Evolutionary conservation across 768 basidiomycete species (phyloP).

Genomic region (Pisolithus marmoratus): DNA sequence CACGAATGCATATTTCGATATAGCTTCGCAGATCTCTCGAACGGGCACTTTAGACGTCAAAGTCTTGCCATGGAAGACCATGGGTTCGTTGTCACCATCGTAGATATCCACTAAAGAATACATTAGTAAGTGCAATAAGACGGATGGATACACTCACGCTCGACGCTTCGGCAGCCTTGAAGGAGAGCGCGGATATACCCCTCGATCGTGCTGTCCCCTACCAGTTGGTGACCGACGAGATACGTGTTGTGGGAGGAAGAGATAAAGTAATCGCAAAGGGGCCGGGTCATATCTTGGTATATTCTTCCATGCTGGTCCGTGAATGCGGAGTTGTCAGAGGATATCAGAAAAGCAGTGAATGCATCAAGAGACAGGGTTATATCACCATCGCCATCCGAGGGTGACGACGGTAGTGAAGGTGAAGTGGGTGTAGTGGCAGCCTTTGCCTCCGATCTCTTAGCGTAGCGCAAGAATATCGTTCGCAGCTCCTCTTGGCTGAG

Average conservation of each 20-base stretch:
- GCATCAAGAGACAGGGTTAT: slow-evolving; percentile 46
- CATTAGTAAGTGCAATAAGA: background rate
- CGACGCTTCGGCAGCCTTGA: slow-evolving; percentile 89
- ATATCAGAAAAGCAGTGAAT: slow-evolving; percentile 77
- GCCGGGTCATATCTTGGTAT: slow-evolving; percentile 83
- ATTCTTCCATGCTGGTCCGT: slow-evolving; percentile 46
- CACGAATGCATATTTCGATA: slow-evolving; percentile 85
- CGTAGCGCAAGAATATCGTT: slow-evolving; percentile 33
- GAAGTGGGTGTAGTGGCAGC: background rate
- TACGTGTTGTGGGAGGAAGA: slow-evolving; percentile 93
- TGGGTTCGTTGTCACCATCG: slow-evolving; percentile 79
- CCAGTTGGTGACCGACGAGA: slow-evolving; percentile 78
- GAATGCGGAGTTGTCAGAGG: slow-evolving; percentile 66
- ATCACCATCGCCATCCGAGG: slow-evolving; percentile 1
- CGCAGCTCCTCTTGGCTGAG: slow-evolving; percentile 30
- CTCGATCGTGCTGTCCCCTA: slow-evolving; percentile 87
- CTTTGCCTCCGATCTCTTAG: slow-evolving; percentile 7
- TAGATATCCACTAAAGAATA: slow-evolving; percentile 80
- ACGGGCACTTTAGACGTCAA: slow-evolving; percentile 79
- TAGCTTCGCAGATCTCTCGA: slow-evolving; percentile 76
- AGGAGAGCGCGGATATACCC: slow-evolving; percentile 89
- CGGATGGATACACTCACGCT: slow-evolving; percentile 50
- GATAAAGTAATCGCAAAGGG: slow-evolving; percentile 83
- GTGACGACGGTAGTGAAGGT: background rate
- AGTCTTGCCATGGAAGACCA: slow-evolving; percentile 87